Percentiles rank a stretch among this genome's conserved stretches.
phyloP scores from a whole-genome alignment of 202 grass and related monocot species.

The Schoenoplectus triqueter region DNA sequence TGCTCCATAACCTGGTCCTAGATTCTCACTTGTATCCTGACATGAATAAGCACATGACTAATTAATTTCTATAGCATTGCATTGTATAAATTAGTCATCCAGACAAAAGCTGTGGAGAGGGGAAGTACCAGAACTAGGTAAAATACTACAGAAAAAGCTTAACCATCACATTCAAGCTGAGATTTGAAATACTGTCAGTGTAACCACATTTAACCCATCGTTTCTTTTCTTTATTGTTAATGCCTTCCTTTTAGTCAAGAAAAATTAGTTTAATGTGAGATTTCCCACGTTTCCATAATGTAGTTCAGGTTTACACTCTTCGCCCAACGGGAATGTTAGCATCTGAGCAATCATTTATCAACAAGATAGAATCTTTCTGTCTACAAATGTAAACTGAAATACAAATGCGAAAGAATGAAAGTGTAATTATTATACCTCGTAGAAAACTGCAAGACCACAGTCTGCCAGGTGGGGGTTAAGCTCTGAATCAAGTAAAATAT shows the following conservation, averaged over 20 bases:
- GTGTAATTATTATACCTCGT: conserved; percentile 56
- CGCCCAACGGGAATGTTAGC: not conserved
- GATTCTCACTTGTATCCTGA: conserved; percentile 76
- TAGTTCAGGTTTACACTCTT: not conserved
- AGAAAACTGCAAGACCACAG: conserved; percentile 71
- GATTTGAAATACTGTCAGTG: not conserved
- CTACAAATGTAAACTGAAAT: not conserved
- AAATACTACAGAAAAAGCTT: not conserved
- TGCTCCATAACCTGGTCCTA: conserved; percentile 73
- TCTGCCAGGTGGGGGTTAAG: conserved; percentile 79
- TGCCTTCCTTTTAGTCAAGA: not conserved
- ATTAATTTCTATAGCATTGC: not conserved
- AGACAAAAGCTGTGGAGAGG: not conserved
- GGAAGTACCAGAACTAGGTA: not conserved
- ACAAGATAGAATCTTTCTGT: not conserved
- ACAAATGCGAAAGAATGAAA: conserved; percentile 19
- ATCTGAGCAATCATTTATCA: not conserved
- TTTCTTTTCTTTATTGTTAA: not conserved
- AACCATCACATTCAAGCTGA: not conserved
- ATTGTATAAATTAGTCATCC: not conserved
- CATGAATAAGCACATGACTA: conserved; percentile 24
- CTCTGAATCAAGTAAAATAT: conserved; percentile 83
- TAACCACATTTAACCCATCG: not conserved
- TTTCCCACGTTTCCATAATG: not conserved
- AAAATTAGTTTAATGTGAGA: not conserved